Evolutionary conservation across 805 yeast species (phyloP).

Genomic region (Starmerella riodocensis): DNA sequence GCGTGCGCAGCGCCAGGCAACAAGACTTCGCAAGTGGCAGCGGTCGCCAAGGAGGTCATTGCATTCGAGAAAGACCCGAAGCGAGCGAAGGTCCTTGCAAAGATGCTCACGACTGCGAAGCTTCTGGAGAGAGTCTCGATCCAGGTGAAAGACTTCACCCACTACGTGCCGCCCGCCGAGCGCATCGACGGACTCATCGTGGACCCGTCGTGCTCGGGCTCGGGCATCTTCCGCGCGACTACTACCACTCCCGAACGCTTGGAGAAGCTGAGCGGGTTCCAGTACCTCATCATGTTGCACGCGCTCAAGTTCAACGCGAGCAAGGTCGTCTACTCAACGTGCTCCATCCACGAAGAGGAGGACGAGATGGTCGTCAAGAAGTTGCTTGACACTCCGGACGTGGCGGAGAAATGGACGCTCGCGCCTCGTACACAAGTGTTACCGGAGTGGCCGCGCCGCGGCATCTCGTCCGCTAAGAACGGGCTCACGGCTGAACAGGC

Average conservation of each 20-base stretch:
- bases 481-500: constrained; percentile 51
- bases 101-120: constrained; percentile 72
- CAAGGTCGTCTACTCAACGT: constrained; percentile 82
- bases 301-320: constrained; percentile 61
- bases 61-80: constrained; percentile 82
- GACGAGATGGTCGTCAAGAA: constrained; percentile 85
- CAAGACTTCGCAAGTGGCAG: constrained; percentile 85
- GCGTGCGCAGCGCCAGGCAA: constrained; percentile 98
- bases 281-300: constrained; percentile 74
- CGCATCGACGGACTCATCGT: constrained; percentile 71
- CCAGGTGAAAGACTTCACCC: constrained; percentile 48
- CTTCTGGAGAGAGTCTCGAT: constrained; percentile 36
- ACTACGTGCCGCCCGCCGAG: constrained; percentile 44
- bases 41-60: constrained; percentile 35
- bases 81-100: constrained; percentile 54
- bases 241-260: constrained; percentile 37
- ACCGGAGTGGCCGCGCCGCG: constrained; percentile 80
- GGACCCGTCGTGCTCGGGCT: constrained; percentile 96
- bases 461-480: constrained; percentile 35
- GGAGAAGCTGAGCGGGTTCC: constrained; percentile 68
- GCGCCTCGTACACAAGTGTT: constrained; percentile 47
- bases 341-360: constrained; percentile 88
- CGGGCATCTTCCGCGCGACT: constrained; percentile 64
- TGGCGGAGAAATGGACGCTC: constrained; percentile 56
- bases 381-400: constrained; percentile 51